Base-by-base conservation (phyloP, 257 asterid species). In the Coffea eugenioides region DNA sequence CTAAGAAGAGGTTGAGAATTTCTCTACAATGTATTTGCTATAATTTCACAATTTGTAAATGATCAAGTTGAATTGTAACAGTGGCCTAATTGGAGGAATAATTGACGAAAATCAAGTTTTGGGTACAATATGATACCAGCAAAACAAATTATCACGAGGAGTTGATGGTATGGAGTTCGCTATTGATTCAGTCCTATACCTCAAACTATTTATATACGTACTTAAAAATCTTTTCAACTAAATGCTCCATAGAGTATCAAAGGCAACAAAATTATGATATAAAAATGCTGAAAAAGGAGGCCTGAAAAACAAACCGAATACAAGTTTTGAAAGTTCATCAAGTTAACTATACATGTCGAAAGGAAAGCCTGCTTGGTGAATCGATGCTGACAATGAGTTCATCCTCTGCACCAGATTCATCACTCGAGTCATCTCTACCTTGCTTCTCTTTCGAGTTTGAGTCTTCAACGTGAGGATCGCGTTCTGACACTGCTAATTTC, bases 341-440 rank as follows among this genome's bases (percentile, higher is more conserved):
- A 46, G 62, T 45, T 87, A 79, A 89, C 67, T 88, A 82, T 70
- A 80, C 87, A 57, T 82, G 85, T 49, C 69, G 89, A 51, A 92
- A 93, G 39, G 96, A 92, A 46, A 90, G 91, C 48, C 78, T 85
- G 87, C 98, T 96, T 11, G 92, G 97, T 2, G 98, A 89, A 78
- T 93, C 96, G 72, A 96, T 94, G 82, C 96, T 90, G 13, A 96
- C 69, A 7, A 96, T 82, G 68, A 88, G 92, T 52, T 93, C 97
- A 39, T 93, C 97, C 87, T 95, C 97, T 25, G 86, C 78, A 56
- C 95, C 98, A 34, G 99, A 95, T 67, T 96, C 99, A 77, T 92
- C 97, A 70, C 97, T 93, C 14, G 91, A 88, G 59, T 91, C 89
- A 9, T 81, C 94, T 84, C 83, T 69, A 57, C 76, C 74, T 7